Conservation (phyloP, 495 filamentous ascomycete species). For the Hamigera avellanea region DNA sequence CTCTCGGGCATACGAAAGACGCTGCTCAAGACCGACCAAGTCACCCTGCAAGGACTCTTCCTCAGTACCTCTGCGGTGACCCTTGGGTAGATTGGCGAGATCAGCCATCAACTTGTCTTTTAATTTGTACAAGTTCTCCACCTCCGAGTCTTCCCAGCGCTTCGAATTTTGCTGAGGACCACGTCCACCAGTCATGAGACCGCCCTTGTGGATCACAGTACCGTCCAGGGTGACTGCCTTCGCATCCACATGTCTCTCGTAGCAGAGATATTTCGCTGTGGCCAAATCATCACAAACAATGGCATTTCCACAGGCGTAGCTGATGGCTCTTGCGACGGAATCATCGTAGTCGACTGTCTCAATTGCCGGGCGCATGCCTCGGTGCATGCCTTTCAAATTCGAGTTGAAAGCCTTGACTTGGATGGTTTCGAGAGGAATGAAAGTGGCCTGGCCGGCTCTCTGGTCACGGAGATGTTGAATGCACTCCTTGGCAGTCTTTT, state of each 20-base stretch:
- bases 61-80: constrained; percentile 55
- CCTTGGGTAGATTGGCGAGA: constrained; percentile 62
- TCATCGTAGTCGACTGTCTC: constrained; percentile 93
- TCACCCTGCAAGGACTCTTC: constrained; percentile 77
- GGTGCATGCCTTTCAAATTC: constrained; percentile 78
- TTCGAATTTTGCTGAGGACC: constrained; percentile 63
- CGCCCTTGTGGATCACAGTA: constrained; percentile 91
- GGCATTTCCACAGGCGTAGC: constrained; percentile 89
- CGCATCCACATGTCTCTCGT: constrained; percentile 71
- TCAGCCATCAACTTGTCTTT: constrained; percentile 63
- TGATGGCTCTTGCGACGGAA: constrained; percentile 79
- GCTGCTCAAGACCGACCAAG: constrained; percentile 70
- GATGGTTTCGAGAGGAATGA: constrained; percentile 93
- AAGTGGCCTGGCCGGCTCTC: constrained; percentile 71
- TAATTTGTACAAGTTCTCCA: constrained; percentile 63
- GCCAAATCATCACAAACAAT: constrained; percentile 83
- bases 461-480: constrained; percentile 91
- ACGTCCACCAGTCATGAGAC: constrained; percentile 91
- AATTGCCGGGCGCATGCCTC: constrained; percentile 79
- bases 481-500: constrained; percentile 87
- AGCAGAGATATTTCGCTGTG: constrained; percentile 82
- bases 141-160: constrained; percentile 79
- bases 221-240: constrained; percentile 92
- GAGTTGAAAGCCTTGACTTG: constrained; percentile 83
- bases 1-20: constrained; percentile 54